Conservation (phyloP, 768 basidiomycete species). For the Leucosporidium scottii region DNA sequence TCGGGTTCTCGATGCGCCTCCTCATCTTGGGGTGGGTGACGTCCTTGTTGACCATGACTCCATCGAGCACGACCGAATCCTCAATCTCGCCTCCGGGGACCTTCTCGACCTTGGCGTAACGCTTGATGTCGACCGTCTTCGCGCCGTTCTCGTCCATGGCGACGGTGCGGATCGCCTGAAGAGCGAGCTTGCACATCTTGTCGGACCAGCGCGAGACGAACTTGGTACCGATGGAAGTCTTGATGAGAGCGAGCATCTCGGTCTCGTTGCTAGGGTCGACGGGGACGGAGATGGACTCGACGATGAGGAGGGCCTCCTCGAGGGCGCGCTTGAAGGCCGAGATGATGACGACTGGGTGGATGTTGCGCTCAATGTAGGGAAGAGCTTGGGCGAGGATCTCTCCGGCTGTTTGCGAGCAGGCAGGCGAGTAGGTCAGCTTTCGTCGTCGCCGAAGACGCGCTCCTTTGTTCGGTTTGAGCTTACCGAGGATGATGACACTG, state of each 20-base stretch:
- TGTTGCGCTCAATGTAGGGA: conserved; percentile 86
- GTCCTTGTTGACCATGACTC: conserved; percentile 98
- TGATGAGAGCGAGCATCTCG: conserved; percentile 94
- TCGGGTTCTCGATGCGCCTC: conserved; percentile 75
- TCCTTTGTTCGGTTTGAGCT: conserved; percentile 32
- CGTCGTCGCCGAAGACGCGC: background rate
- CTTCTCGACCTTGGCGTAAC: conserved; percentile 95
- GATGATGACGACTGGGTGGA: conserved; percentile 98
- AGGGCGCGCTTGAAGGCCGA: conserved; percentile 95
- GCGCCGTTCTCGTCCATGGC: conserved; percentile 51
- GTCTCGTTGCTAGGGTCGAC: conserved; percentile 77
- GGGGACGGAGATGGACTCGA: conserved; percentile 77
- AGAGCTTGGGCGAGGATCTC: conserved; percentile 95
- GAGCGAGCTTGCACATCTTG: conserved; percentile 90
- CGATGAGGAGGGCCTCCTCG: conserved; percentile 79
- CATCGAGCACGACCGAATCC: conserved; percentile 72
- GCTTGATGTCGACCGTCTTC: conserved; percentile 93
- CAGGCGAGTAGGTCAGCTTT: background rate
- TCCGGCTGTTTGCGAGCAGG: conserved; percentile 55
- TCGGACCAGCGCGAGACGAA: conserved; percentile 94
- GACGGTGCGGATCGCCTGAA: conserved; percentile 86
- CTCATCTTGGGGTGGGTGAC: conserved; percentile 97
- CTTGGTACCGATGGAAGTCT: conserved; percentile 96
- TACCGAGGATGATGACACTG: conserved; percentile 93
- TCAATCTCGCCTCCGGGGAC: conserved; percentile 97